A percentile compares a stretch with the other conserved stretches of the same genome.
phyloP scores from a whole-genome alignment of 129 eudicot genomes.

The Mikania micrantha region DNA sequence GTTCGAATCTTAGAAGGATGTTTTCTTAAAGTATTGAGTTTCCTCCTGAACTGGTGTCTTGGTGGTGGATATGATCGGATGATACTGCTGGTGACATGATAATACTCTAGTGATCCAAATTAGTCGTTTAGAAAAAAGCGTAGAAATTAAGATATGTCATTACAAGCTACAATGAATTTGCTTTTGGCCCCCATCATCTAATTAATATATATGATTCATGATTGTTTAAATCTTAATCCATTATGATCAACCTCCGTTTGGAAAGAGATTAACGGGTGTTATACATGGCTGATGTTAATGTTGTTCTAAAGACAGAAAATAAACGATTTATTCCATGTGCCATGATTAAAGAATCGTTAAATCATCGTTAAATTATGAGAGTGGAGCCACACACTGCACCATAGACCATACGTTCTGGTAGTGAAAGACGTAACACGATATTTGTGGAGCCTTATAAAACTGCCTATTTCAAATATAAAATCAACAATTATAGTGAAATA shows the following conservation, averaged over 20 bases:
- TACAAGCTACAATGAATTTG: neutral
- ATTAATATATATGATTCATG: no score
- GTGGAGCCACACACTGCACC: neutral
- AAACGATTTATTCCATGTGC: slow-evolving; percentile 22
- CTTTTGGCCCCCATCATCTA: neutral
- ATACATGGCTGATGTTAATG: slow-evolving; percentile 23
- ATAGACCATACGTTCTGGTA: neutral
- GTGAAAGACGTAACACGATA: neutral
- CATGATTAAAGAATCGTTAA: neutral
- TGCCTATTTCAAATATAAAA: neutral
- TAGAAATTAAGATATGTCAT: neutral
- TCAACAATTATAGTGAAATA: neutral
- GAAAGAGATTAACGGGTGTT: slow-evolving; percentile 19
- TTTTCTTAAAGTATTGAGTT: no score
- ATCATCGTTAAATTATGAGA: neutral
- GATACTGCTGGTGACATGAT: no score
- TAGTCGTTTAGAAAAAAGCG: no score
- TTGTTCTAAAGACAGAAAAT: slow-evolving; percentile 18
- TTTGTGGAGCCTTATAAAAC: neutral
- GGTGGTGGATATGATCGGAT: no score
- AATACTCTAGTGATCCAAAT: no score
- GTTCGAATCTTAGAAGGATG: no score
- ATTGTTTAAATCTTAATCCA: neutral
- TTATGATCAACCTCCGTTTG: slow-evolving; percentile 9
- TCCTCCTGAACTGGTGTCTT: no score